Percentiles rank a stretch among this genome's conserved stretches.
phyloP scores from a whole-genome alignment of 2,329 filamentous ascomycete genomes.

The Sporothrix variecibatus region DNA sequence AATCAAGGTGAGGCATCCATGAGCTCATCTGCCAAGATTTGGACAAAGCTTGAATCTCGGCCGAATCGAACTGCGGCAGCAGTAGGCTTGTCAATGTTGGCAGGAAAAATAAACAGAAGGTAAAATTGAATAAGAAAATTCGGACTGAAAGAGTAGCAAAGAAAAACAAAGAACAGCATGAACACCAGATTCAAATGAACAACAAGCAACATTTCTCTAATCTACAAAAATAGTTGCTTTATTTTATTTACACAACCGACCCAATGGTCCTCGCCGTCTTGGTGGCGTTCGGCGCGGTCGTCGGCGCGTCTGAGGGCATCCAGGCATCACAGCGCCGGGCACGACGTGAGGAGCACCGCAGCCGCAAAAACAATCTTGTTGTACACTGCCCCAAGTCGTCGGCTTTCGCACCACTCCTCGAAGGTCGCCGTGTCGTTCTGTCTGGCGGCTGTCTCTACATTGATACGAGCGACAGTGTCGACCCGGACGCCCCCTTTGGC shows the following conservation, averaged over 20 bases:
- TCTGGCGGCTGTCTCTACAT: constrained; percentile 52
- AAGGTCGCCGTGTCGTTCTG: constrained; percentile 49
- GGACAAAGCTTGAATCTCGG: constrained; percentile 5
- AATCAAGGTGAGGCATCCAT: not conserved
- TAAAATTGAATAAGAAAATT: not conserved
- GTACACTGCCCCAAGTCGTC: constrained; percentile 51
- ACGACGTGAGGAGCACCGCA: constrained; percentile 50
- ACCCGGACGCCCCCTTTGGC: constrained; percentile 39
- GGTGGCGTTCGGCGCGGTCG: constrained; percentile 46
- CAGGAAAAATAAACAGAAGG: not conserved
- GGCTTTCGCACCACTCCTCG: constrained; percentile 45
- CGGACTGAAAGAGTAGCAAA: not conserved
- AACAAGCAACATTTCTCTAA: not conserved
- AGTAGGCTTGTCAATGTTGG: not conserved
- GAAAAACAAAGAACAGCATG: not conserved
- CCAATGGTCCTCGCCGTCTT: constrained; percentile 37
- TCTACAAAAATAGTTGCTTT: too few relatives aligned
- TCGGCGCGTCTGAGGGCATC: constrained; percentile 51
- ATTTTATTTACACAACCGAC: not conserved
- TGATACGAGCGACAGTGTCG: constrained; percentile 45
- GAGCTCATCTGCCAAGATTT: not conserved
- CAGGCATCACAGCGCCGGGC: constrained; percentile 49
- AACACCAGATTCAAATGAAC: not conserved
- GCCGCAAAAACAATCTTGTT: constrained; percentile 50
- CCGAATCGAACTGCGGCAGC: not conserved